phyloP scores from a whole-genome alignment of 352 stramenopile genomes.

The Globisporangium megalacanthum region DNA sequence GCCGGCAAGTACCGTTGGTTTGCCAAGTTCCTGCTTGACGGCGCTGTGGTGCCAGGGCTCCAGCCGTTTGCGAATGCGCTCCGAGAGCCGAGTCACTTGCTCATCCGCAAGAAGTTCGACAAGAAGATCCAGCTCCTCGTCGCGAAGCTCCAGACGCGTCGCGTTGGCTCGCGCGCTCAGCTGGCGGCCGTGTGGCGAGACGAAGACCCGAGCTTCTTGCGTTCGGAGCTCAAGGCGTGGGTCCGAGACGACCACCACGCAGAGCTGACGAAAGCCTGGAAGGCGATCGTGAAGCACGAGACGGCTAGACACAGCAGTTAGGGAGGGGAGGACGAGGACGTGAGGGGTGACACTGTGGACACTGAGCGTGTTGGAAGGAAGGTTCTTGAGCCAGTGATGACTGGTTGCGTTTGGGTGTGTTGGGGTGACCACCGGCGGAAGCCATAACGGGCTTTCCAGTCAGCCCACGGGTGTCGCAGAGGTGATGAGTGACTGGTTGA shows the following conservation, averaged over 20 bases:
- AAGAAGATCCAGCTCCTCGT: slow-evolving; percentile 83
- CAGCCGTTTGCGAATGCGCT: slow-evolving; percentile 86
- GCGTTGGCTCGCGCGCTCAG: slow-evolving; percentile 33
- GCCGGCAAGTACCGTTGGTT: slow-evolving; percentile 72
- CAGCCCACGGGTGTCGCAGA: too few species aligned
- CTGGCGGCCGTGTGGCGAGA: slow-evolving; percentile 39
- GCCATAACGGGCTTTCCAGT: too few species aligned
- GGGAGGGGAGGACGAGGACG: background rate
- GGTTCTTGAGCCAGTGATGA: too few species aligned
- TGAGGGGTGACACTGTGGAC: too few species aligned
- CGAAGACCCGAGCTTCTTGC: slow-evolving; percentile 39
- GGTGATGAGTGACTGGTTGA: too few species aligned
- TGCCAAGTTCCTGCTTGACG: slow-evolving; percentile 78
- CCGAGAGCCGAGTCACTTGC: slow-evolving; percentile 91
- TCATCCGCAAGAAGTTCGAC: slow-evolving; percentile 85
- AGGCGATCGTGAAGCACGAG: slow-evolving; percentile 16
- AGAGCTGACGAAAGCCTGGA: slow-evolving; percentile 44
- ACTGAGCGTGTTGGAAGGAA: too few species aligned
- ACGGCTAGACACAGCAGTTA: background rate
- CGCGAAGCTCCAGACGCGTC: slow-evolving; percentile 40
- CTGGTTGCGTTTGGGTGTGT: too few species aligned
- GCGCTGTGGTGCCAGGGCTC: slow-evolving; percentile 48
- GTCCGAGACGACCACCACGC: slow-evolving; percentile 50
- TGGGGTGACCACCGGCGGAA: too few species aligned
- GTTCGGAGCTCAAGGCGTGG: slow-evolving; percentile 47